Base-by-base conservation (phyloP, 352 stramenopile genomes). In the Pythium insidiosum region DNA sequence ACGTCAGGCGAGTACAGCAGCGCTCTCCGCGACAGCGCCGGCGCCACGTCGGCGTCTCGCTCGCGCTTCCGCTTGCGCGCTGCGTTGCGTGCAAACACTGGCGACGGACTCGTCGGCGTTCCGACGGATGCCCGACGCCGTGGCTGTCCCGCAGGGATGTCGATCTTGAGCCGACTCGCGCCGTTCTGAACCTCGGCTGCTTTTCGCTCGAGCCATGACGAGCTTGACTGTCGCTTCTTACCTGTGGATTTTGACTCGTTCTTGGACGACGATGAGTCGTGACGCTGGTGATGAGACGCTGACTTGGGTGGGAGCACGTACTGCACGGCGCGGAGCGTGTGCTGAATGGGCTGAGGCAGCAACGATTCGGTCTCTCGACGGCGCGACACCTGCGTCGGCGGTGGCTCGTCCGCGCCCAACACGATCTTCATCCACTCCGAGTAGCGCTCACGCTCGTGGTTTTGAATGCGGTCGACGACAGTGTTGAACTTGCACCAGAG, bases 351-450 rank as follows among this genome's bases (percentile, higher is more conserved):
- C 22, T 71, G 69, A 13, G 58, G 55, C 37, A 88, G 44, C 38
- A 88, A 38, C 44, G 59, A 52, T 18, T 69, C 40, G 15, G 40
- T 44, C 50, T 39, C 34, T 39, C 34, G 34, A 39, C 34, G 34
- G 18, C n/a, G 34, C 7, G 34, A 40, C 6, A 50, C 35, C 12
- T 37, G 37, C n/a, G 26, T 56, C 6, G 18, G 20, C 0, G 3
- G 40, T 52, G 58, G 9, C 45, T 63, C 41, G 22, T 63, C 31
- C 45, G 55, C 73, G 35, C 71, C 78, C 26, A 88, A 78, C 23
- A 84, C 70, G 36, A 88, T 88, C 60, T 86, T 86, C 48, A 83
- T 88, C 76, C 76, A 88, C 39, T 88, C 76, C 0, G 76, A 81
- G 41, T 78, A 68, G 30, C 63, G 56, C 5, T 62, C 16, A 6